Base-by-base conservation (phyloP, 139 green algal genomes). In the Dunaliella primolecta region DNA sequence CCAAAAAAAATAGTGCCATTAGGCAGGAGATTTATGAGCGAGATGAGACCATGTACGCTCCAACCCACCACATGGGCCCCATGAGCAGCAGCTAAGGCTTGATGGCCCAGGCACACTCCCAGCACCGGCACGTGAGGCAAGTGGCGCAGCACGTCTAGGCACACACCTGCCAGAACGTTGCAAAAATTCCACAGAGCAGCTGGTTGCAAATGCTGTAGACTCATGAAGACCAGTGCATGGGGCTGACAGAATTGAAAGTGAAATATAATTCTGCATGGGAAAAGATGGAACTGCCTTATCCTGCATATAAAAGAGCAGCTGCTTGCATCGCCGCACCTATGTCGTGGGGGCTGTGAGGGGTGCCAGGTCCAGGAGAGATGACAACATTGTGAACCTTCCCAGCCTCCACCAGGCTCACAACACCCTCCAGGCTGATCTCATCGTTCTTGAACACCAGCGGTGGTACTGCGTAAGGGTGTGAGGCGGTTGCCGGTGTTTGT, bases 21-120 rank as follows among this genome's bases (percentile, higher is more conserved):
- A n/a, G n/a, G n/a, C n/a, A n/a, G n/a, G n/a, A n/a, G n/a, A n/a
- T n/a, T n/a, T n/a, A n/a, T n/a, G n/a, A n/a, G n/a, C n/a, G n/a
- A n/a, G n/a, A n/a, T n/a, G n/a, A n/a, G n/a, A n/a, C n/a, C n/a
- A n/a, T n/a, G n/a, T n/a, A n/a, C n/a, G n/a, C n/a, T n/a, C n/a
- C n/a, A 64, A 64, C 83, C 86, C n/a, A 92, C 55, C 0, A 98
- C 91, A 0, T 29, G 25, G 0, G 75, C 93, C 0, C 97, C 97
- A 84, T 97, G 86, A 2, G 89, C 92, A 20, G 90, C 72, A 25
- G 91, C 97, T 25, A 99, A 89, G 0, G 96, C 94, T 81, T 99
- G 97, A 84, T 99, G 96, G 3, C 97, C 97, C 72, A 99, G 89
- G 90, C 97, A 99, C 24, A 99, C 97, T 24, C 97, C 97, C 29